These are phyloP conservation scores for Cyphellophora europaea DNA, from an alignment of 2,329 filamentous ascomycete genomes.

Conservation along the genomic window DNA sequence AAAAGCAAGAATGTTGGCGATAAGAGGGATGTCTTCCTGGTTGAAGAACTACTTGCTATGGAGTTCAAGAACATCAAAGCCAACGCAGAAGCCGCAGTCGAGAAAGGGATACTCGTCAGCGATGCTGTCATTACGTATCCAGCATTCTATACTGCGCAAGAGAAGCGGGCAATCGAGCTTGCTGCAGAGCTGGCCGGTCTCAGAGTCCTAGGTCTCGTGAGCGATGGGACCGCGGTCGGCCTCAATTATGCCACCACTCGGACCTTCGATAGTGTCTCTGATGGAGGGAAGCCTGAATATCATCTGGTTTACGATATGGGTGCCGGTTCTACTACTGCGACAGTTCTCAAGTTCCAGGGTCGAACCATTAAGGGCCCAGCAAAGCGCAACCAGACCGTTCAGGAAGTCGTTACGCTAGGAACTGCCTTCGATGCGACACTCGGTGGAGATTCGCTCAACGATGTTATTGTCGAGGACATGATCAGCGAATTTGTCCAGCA, in stretches of 20 bases:
- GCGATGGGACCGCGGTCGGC: constrained; percentile 84
- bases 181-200: constrained; percentile 83
- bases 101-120: constrained; percentile 61
- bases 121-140: constrained; percentile 86
- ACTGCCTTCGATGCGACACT: constrained; percentile 82
- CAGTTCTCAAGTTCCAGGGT: constrained; percentile 81
- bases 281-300: constrained; percentile 78
- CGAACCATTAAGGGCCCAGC: constrained; percentile 83
- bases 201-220: constrained; percentile 74
- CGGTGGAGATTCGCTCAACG: constrained; percentile 82
- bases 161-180: constrained; percentile 75
- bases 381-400: constrained; percentile 90
- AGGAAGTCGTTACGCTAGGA: constrained; percentile 85
- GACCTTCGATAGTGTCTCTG: constrained; percentile 74
- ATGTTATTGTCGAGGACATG: constrained; percentile 83
- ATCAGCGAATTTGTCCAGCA: constrained; percentile 67
- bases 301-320: constrained; percentile 98
- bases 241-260: constrained; percentile 90
- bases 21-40: constrained; percentile 56
- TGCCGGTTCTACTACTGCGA: constrained; percentile 85
- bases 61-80: constrained; percentile 82
- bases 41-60: constrained; percentile 95
- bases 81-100: constrained; percentile 78
- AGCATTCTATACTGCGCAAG: constrained; percentile 79
- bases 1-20: constrained; percentile 61